phyloP scores from a whole-genome alignment of 768 basidiomycete species.

The Hypholoma sublateritium region DNA sequence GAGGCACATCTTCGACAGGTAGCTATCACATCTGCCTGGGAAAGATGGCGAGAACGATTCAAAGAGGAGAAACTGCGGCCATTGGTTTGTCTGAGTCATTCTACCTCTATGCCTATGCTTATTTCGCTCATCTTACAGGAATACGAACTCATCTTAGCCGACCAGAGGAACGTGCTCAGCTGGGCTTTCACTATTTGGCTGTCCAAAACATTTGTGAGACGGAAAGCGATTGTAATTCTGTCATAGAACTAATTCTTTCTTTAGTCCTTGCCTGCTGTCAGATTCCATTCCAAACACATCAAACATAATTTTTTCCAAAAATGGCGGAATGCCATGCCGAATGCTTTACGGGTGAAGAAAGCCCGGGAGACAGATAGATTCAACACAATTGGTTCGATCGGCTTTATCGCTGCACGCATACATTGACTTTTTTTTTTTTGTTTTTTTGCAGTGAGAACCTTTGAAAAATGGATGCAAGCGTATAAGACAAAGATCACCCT shows the following conservation, averaged over 20 bases:
- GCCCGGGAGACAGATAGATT: conserved; percentile 63
- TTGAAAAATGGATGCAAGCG: conserved; percentile 68
- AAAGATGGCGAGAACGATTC: conserved; percentile 77
- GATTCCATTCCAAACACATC: conserved; percentile 61
- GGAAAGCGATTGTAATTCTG: neutral
- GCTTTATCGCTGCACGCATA: neutral
- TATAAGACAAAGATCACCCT: conserved; percentile 71
- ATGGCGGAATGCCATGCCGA: conserved; percentile 74
- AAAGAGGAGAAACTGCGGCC: conserved; percentile 64
- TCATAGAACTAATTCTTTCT: neutral
- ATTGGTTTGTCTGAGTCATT: conserved; percentile 42
- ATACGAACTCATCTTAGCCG: conserved; percentile 56
- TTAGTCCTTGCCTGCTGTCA: conserved; percentile 78
- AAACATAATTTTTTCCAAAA: conserved; percentile 62
- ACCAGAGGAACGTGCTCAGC: conserved; percentile 59
- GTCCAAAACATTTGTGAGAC: conserved; percentile 65
- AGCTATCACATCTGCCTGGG: conserved; percentile 61
- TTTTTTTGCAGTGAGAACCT: conserved; percentile 43
- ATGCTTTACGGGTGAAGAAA: conserved; percentile 59
- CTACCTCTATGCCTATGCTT: neutral
- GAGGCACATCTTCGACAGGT: conserved; percentile 61
- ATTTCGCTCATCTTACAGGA: conserved; percentile 39
- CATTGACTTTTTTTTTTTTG: too few species aligned
- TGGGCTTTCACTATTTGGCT: conserved; percentile 76
- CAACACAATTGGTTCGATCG: conserved; percentile 53